Percentiles rank a stretch among this genome's conserved stretches.
phyloP scores from a whole-genome alignment of 2,329 filamentous ascomycete species.

The Cladosporium sp. region DNA sequence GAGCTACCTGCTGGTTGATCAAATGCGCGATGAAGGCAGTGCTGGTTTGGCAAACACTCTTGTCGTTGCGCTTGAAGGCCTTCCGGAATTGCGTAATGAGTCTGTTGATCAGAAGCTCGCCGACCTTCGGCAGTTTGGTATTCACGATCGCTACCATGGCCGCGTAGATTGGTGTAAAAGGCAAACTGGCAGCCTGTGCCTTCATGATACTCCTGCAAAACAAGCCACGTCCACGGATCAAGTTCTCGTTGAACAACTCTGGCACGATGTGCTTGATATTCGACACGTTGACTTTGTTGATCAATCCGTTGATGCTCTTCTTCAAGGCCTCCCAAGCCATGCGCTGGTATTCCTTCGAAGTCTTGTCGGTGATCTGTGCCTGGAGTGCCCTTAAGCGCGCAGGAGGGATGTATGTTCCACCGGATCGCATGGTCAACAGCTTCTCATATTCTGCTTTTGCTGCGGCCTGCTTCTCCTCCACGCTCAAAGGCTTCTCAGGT shows the following conservation, averaged over 20 bases:
- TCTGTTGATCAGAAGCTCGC: slow-evolving; percentile 83
- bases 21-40: slow-evolving; percentile 95
- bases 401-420: slow-evolving; percentile 94
- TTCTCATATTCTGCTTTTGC: slow-evolving; percentile 94
- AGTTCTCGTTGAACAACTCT: slow-evolving; percentile 91
- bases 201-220: slow-evolving; percentile 99
- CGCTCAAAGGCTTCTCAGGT: slow-evolving; percentile 59
- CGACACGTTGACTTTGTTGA: slow-evolving; percentile 98
- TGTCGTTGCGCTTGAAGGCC: slow-evolving; percentile 94
- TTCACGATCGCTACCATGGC: slow-evolving; percentile 97
- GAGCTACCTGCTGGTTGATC: slow-evolving; percentile 92
- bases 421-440: slow-evolving; percentile 86
- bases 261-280: slow-evolving; percentile 98
- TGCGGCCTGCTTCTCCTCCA: slow-evolving; percentile 82
- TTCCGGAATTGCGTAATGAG: slow-evolving; percentile 92
- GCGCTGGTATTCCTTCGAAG: slow-evolving; percentile 94
- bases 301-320: slow-evolving; percentile 96
- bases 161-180: slow-evolving; percentile 94
- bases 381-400: slow-evolving; percentile 88
- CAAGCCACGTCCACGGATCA: slow-evolving; percentile 85
- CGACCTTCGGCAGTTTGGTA: slow-evolving; percentile 92
- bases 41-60: slow-evolving; percentile 88
- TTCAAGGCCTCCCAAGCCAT: slow-evolving; percentile 99
- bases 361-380: slow-evolving; percentile 95
- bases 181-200: slow-evolving; percentile 91